Evolutionary conservation across 2,329 filamentous ascomycete species (phyloP), one percentile per base, ranked within the genome.

Genomic region (Penicillium sp.): DNA sequence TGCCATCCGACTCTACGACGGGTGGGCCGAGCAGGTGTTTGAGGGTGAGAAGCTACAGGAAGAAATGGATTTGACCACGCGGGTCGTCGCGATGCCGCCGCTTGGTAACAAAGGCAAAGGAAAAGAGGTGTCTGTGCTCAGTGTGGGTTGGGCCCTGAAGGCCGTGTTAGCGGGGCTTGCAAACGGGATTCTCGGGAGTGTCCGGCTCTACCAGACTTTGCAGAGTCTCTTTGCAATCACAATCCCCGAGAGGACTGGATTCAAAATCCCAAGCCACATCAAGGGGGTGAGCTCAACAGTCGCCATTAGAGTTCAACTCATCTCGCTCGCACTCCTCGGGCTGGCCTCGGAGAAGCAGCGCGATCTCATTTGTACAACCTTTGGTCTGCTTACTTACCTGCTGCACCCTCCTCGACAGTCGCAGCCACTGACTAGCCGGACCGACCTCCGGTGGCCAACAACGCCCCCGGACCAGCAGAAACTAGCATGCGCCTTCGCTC

Each of bases 21-120:
- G 74, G 45, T 77, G 72, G 60, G 74, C 75, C 13, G 55, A 58
- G 21, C 72, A 75, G 41, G 72, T 77, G 9, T 55, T 74, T 2
- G 62, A 67, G 1, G 72, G 66, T 0, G 73, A 74, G 27, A 71
- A 67, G 54, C 65, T 70, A 27, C 66, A 68, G 21, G 51, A 59
- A 41, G 67, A 59, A 45, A 73, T 75, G 34, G 64, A 70, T 45
- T 59, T 69, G 53, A 75, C 70, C 3, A 65, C 69, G 57, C 66
- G 72, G 39, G 65, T 67, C 38, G 60, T 66, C 36, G 57, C 66
- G 13, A 67, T 74, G 54, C 72, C 73, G 1, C 36, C 13, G 21
- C 31, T 56, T 50, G 7, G 64, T 68, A 5, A 55, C 56, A 50
- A 55, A 22, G 36, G 24, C 24, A 27, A 8, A 6, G 8, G 8